These are phyloP conservation scores for Ophiostoma quercus DNA, from an alignment of 2,329 filamentous ascomycete genomes.

Conservation along the genomic window DNA sequence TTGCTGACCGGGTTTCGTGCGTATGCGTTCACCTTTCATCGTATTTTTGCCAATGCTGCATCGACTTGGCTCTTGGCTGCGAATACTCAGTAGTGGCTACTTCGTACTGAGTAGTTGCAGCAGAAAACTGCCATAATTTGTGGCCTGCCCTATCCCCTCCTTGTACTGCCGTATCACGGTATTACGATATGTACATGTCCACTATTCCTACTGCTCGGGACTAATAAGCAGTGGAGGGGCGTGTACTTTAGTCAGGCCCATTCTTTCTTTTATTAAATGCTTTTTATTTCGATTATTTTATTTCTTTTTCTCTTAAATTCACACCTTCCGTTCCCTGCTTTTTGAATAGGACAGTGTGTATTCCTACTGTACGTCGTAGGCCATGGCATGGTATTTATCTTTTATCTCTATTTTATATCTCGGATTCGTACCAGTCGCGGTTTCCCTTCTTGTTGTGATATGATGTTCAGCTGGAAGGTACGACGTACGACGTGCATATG, in stretches of 20 bases:
- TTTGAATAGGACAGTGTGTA: background rate
- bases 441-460: background rate
- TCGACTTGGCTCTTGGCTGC: background rate
- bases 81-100: background rate
- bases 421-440: background rate
- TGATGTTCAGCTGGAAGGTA: background rate
- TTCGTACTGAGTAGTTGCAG: background rate
- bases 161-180: background rate
- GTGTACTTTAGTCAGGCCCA: background rate
- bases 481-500: background rate
- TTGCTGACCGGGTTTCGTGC: background rate
- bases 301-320: background rate
- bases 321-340: constrained; percentile 1
- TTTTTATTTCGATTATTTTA: background rate
- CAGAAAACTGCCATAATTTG: background rate
- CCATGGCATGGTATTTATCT: background rate
- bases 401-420: background rate
- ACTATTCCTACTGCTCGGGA: constrained; percentile 10
- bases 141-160: background rate
- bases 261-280: background rate
- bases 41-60: background rate
- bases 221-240: constrained; percentile 5
- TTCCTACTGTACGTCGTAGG: background rate
- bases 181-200: background rate
- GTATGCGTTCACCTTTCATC: background rate